Base-by-base conservation (phyloP, 176 grass and related monocot genomes). In the Saccharum officinarum region DNA sequence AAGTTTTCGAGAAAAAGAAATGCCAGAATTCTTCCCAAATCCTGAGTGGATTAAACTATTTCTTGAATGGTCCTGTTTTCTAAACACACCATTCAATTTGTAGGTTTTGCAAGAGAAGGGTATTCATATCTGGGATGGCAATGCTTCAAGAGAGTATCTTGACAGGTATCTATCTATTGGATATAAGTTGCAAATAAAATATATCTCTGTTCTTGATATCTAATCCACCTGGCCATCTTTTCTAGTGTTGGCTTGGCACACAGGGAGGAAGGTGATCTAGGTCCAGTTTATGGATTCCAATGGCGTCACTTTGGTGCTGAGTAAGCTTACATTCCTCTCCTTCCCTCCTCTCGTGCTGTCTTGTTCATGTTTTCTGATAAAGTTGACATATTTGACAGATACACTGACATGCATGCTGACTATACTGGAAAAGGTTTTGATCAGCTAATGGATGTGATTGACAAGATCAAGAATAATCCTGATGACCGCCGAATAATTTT, bases 81-180 rank as follows among this genome's bases (percentile, higher is more conserved):
- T 36, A 25, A 39, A 60, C 33, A 15, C 14, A 11, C 3, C 50
- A 18, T 81, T 75, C 22, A 73, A 81, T 67, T 22, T 45, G 36
- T 86, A 97, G 88, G 83, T 94, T 87, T 80, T 97, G 45, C 92
- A 97, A 82, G 95, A 94, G 81, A 94, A 92, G 59, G 86, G 77
- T n/a, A 89, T 97, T 61, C 90, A 83, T 83, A 97, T 97, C 73
- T 97, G 95, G 95, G 92, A 94, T 92, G 95, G 90, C 59, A 97
- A 97, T 90, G 94, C 91, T 79, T 94, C 94, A 83, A 94, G 90
- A 85, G 90, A 94, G 41, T 97, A 97, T 76, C 95, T 97, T 77
- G 92, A 97, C 38, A 94, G 95, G 95, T 87, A 86, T 49, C 4
- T 73, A 36, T 49, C 11, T 68, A 36, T 74, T 90, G 37, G 67